Evolutionary conservation across 179 eudicot species (phyloP), one percentile per base, ranked within the genome.

Genomic region (Corrigiola litoralis): DNA sequence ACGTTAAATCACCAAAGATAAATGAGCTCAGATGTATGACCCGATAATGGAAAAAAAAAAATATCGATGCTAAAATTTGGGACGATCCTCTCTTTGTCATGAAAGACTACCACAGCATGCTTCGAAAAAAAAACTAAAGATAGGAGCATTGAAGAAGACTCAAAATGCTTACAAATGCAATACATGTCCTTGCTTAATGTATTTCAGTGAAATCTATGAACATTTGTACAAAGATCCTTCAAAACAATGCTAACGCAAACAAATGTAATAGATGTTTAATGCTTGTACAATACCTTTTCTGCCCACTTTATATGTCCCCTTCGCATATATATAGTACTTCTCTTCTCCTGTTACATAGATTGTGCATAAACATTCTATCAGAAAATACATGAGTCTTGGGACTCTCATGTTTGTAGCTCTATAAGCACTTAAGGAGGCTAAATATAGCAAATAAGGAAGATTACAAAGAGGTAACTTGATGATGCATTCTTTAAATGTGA

Each of bases 221-320:
- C 14, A 56, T 33, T 38, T 20, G 21, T 46, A 40, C 2, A 28
- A 4, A 38, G 13, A 53, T 40, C 37, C 36, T 20, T 17, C 7
- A 70, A 21, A 44, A 58, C 2, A 21, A 2, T 40, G 44, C 27
- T 27, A 6, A 45, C 23, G 33, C 31, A 58, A 56, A 56, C 23
- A 24, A 55, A 17, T 37, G 31, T 27, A 10, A 40, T 27, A 44
- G 16, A 20, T 59, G 20, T 50, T 9, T 21, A 66, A 20, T 7
- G 42, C 27, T 32, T 49, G 14, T 37, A 38, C 44, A n/a, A 29
- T 82, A 94, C 99, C 99, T 91, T 83, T 91, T 65, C 99, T 83
- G 40, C 99, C 99, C 50, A 91, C 95, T 83, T 91, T 91, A 74
- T 91, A 94, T 8, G 86, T 82, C 73, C 99, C 99, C 65, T 86